phyloP scores from a whole-genome alignment of 306 rosid genomes.

The Cucumis cinereus region DNA sequence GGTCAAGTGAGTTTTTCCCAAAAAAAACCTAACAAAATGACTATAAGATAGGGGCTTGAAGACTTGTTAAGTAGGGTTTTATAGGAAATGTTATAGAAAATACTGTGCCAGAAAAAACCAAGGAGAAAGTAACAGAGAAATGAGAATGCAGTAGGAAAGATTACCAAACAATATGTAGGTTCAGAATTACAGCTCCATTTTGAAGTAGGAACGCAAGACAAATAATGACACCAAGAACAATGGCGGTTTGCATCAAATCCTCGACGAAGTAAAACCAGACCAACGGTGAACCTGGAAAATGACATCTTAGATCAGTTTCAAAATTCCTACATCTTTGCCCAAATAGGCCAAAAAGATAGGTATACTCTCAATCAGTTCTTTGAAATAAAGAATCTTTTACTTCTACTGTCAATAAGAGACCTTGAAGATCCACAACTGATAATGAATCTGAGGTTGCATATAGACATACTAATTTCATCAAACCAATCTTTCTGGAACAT shows the following conservation, averaged over 20 bases:
- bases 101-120: not conserved
- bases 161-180: constrained; percentile 64
- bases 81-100: not conserved
- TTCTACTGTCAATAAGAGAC: not conserved
- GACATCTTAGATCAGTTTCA: not conserved
- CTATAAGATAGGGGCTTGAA: not conserved
- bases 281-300: constrained; percentile 49
- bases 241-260: constrained; percentile 75
- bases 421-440: not conserved
- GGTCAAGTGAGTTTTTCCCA: too few species aligned
- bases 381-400: not conserved
- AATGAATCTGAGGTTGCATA: not conserved
- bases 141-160: constrained; percentile 3
- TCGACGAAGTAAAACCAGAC: constrained; percentile 58
- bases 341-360: not conserved
- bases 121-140: constrained; percentile 1
- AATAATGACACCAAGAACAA: constrained; percentile 97
- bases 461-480: not conserved
- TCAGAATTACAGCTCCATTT: constrained; percentile 81
- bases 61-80: not conserved
- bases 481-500: not conserved
- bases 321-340: not conserved
- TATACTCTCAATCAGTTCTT: not conserved
- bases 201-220: constrained; percentile 93
- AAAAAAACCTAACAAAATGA: not conserved